Evolutionary conservation across 2,329 filamentous ascomycete species (phyloP), one percentile per base, ranked within the genome.

Genomic region (Aspergillus felis): DNA sequence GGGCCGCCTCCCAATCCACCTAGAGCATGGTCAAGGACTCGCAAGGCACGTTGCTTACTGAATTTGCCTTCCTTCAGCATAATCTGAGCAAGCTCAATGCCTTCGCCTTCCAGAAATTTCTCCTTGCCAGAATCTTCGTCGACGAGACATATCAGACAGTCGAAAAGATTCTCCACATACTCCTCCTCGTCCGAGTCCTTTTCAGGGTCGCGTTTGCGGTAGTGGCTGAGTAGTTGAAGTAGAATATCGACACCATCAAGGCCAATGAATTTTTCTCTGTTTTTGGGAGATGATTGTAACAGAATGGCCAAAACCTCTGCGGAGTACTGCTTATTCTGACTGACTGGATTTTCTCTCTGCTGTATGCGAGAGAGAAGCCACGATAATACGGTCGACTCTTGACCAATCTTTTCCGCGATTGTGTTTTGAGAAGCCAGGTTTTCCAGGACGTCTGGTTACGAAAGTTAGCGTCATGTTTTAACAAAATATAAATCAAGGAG

Each of bases 321-420:
- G 0, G 92, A 85, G 71, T 97, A 99, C 72, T 97, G 93, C 71
- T 94, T 96, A 71, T 99, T 99, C 71, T 99, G 94, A 4, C 85
- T 82, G 0, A 95, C 84, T 0, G 81, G 79, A 3, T 78, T 78
- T 71, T 96, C 91, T 52, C 82, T 82, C 56, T 80, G 82, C 64
- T 89, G 86, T 60, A 91, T 88, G 51, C 94, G 84, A 51, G 81
- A 76, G 38, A 96, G 78, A 2, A 99, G 82, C 91, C 91, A 97
- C 48, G 82, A 78, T 7, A 97, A 71, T 0, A 96, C 78, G 7
- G 78, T 79, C 5, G 85, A 84, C 58, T 93, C 84, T 58, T 83
- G 78, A 3, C 87, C 90, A 51, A 97, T 86, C 44, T 82, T 84
- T 62, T 92, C 88, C 1, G 89, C 87, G 14, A 89, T 82, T 2